A percentile compares a stretch with the other conserved stretches of the same genome.
Evolutionary conservation across 192 early-diverging fungal species (phyloP).

Genomic region (Rhizophagus prolifer): DNA sequence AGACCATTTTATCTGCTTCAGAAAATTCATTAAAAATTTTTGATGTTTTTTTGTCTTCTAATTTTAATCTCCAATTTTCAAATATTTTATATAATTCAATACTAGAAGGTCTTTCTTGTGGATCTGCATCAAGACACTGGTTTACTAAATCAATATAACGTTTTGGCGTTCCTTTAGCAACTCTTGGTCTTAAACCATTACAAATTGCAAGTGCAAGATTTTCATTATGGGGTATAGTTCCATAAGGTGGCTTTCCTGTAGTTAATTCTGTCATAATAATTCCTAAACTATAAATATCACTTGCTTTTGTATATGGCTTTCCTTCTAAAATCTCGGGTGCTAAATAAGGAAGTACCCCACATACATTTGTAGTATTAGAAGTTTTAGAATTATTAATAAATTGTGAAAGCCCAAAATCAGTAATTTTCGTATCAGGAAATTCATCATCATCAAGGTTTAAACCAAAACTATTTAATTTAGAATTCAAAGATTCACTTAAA

Average conservation of each 20-base stretch:
- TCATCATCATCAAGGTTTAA: not conserved
- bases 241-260: conserved; percentile 39
- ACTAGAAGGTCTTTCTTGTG: conserved; percentile 7
- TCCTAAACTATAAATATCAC: conserved; percentile 43
- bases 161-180: not conserved
- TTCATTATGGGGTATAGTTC: not conserved
- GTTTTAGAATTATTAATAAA: conserved; percentile 10
- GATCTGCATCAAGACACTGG: not conserved
- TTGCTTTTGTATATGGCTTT: conserved; percentile 33
- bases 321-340: conserved; percentile 40
- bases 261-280: conserved; percentile 45
- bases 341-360: conserved; percentile 43
- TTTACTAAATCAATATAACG: conserved; percentile 5
- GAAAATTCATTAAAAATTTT: not conserved
- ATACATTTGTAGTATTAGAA: conserved; percentile 27
- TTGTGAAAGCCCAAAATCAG: conserved; percentile 27
- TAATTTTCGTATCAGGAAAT: conserved; percentile 26
- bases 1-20: not conserved
- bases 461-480: not conserved
- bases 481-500: conserved; percentile 27
- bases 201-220: not conserved
- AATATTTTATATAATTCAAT: not conserved
- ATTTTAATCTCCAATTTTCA: not conserved
- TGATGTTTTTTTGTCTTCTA: not conserved
- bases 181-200: not conserved